Evolutionary conservation across 768 basidiomycete genomes (phyloP), one percentile per base, ranked within the genome.

Genomic region (Amylocystis lapponica): DNA sequence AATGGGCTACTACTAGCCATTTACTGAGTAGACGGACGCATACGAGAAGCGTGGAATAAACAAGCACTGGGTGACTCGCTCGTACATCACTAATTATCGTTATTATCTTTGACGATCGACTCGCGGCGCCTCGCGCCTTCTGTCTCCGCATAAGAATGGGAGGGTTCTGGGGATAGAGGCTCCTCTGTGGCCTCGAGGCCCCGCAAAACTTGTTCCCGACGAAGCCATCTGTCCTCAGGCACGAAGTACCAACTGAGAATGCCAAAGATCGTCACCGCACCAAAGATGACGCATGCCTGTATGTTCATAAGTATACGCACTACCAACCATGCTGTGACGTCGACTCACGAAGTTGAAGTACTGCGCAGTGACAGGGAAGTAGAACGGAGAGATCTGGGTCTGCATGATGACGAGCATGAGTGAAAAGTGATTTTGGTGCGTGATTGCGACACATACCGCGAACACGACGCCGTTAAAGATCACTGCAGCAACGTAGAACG

Each of bases 361-460:
- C 46, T 76, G 62, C 0, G 83, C 72, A 9, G 70, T 79, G 22
- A 89, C 83, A 1, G 92, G 92, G 70, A 88, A 95, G 61, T 70
- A 78, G 70, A 91, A 94, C 1, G 92, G 92, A 20, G 91, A 92
- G 41, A 88, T 70, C 69, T 84, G 79, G 49, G 86, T 81, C 87
- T 87, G 48, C 36, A 42, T 20, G 17, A 27, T 11, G 6, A 6
- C 25, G 19, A 36, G 10, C 21, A 26, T 34, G 14, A 17, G 12
- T 41, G 29, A 30, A 27, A 13, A 21, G 16, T 6, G n/a, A n/a
- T n/a, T n/a, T n/a, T n/a, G n/a, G n/a, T 16, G 23, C 16, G 12
- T 9, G 16, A 16, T 25, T 19, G 11, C 6, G 21, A 20, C 3
- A 48, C 83, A 48, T 55, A 88, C 86, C 17, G 82, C 69, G 53